Percentiles rank a stretch among this genome's conserved stretches.
Evolutionary conservation across 1,139 yeast genomes (phyloP).

Genomic region (Suhomyces bribrorum): DNA sequence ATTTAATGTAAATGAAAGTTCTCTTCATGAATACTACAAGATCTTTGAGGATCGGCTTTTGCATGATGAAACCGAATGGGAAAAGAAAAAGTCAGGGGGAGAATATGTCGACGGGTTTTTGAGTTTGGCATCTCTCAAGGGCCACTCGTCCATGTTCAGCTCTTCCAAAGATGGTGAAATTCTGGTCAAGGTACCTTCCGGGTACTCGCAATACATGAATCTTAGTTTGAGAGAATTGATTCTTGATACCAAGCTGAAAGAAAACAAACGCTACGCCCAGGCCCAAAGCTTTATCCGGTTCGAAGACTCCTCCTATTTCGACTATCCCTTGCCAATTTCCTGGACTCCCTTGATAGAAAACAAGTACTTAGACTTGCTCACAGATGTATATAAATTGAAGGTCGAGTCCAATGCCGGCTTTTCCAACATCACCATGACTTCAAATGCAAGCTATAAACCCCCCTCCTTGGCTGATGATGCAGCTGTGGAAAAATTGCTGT

Average conservation of each 20-base stretch:
- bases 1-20: conserved; percentile 22
- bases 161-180: conserved; percentile 28
- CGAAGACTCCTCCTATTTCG: conserved; percentile 26
- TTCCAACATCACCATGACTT: conserved; percentile 29
- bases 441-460: conserved; percentile 8
- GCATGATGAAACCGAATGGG: conserved; percentile 11
- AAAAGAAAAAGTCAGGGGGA: not conserved
- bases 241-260: conserved; percentile 22
- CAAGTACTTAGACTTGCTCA: conserved; percentile 24
- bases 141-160: conserved; percentile 16
- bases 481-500: conserved; percentile 1
- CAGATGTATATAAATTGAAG: conserved; percentile 24
- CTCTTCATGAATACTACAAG: conserved; percentile 34
- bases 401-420: conserved; percentile 31
- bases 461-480: not conserved
- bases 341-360: conserved; percentile 43
- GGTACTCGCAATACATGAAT: conserved; percentile 26
- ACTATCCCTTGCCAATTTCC: conserved; percentile 39
- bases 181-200: conserved; percentile 19
- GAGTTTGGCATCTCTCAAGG: conserved; percentile 1
- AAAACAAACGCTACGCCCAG: conserved; percentile 23
- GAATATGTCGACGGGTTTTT: conserved; percentile 3
- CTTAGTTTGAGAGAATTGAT: conserved; percentile 31
- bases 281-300: conserved; percentile 32
- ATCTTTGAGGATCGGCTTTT: conserved; percentile 34